phyloP scores from a whole-genome alignment of 106 monocot genomes.

The Agapanthus africanus region DNA sequence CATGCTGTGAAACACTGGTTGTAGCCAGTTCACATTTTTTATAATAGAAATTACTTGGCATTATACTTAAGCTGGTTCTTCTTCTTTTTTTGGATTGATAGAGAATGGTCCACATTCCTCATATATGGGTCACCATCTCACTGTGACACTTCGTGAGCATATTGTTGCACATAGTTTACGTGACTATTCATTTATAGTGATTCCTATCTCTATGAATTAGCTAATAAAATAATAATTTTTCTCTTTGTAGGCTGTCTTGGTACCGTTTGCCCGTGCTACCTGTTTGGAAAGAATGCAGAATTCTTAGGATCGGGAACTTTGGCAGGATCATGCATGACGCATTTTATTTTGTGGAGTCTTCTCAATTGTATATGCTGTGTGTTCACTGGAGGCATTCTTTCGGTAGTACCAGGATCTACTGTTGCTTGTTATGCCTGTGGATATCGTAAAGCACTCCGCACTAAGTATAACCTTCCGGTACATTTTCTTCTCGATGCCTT shows the following conservation, averaged over 20 bases:
- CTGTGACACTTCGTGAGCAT: no score
- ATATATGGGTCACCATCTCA: no score
- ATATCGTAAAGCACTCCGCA: constrained; percentile 53
- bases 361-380: constrained; percentile 71
- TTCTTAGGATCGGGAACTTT: constrained; percentile 77
- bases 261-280: constrained; percentile 67
- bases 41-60: no score
- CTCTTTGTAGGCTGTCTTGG: constrained; percentile 71
- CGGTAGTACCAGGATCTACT: constrained; percentile 52
- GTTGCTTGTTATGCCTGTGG: constrained; percentile 89
- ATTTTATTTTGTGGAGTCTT: constrained; percentile 76
- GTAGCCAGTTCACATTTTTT: no score
- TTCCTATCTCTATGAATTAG: no score
- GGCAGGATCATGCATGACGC: constrained; percentile 74
- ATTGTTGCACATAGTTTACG: no score
- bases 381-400: constrained; percentile 56
- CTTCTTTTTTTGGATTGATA: no score
- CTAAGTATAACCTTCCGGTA: constrained; percentile 72
- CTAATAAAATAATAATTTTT: neutral
- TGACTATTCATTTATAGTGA: no score
- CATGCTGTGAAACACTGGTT: no score
- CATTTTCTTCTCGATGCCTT: neutral
- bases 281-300: constrained; percentile 93
- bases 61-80: no score
- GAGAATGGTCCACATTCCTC: no score